Evolutionary conservation across 305 asterid genomes (phyloP), one percentile per base, ranked within the genome.

Genomic region (Stenogyne calaminthoides): DNA sequence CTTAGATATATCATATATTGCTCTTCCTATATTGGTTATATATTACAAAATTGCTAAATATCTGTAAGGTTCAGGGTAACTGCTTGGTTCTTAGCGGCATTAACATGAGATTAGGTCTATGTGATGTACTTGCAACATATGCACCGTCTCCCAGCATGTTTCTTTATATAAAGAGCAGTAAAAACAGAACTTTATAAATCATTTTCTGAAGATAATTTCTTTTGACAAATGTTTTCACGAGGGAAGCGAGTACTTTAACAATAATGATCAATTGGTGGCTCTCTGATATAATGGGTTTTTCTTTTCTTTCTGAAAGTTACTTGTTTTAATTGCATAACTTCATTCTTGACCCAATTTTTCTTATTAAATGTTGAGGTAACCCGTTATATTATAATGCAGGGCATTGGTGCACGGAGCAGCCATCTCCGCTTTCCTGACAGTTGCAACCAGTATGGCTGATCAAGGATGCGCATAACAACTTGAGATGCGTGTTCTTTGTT

Each of bases 331-430:
- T 2, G 55, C 37, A 70, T 67, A 37, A 11, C n/a, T 64, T 46
- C 54, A 47, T 52, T 6, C 6, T 49, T n/a, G 12, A 11, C 57
- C 57, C 10, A 0, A 51, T 15, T 54, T 18, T 49, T 18, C 52
- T 29, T 44, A 10, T 25, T 14, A 25, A 59, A 58, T 61, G 42
- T 29, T 36, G 9, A 51, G 22, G 19, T 32, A 37, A 65, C 3
- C 47, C n/a, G 4, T 2, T 5, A 25, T 67, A 27, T 62, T 12
- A 55, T 47, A 54, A 9, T 79, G 77, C 88, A 95, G 99, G 82
- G 84, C 90, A 7, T 80, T 95, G 96, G 94, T 87, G 71, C 96
- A 92, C 74, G 98, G 99, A 63, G 97, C 99, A 8, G 88, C 82
- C 68, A 92, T 95, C 51, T 86, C 96, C 15, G 91, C 98, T 40